Conservation (phyloP, 2,329 filamentous ascomycete species). For the Diplocarpon mali region DNA sequence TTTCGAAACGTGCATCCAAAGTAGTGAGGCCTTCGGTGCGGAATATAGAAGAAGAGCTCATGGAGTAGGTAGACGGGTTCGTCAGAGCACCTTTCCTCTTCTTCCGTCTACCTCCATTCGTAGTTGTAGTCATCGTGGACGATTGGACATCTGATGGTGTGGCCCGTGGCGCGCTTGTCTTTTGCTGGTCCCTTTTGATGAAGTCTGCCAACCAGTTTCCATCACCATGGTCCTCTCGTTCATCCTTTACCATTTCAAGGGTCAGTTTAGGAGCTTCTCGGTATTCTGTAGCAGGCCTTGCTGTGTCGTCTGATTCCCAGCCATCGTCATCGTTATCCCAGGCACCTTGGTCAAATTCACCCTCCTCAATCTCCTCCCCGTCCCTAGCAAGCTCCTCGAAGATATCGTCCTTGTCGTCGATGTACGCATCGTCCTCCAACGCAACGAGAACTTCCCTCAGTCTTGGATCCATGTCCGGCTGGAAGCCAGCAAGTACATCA, state of each 20-base stretch:
- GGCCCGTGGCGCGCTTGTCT: slow-evolving; percentile 26
- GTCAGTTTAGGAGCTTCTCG: slow-evolving; percentile 29
- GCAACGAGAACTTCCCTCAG: slow-evolving; percentile 86
- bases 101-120: slow-evolving; percentile 73
- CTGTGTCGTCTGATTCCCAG: slow-evolving; percentile 92
- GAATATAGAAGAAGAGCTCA: slow-evolving; percentile 79
- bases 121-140: slow-evolving; percentile 63
- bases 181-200: slow-evolving; percentile 76
- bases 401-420: slow-evolving; percentile 72
- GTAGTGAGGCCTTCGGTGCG: slow-evolving; percentile 79
- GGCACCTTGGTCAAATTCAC: slow-evolving; percentile 64
- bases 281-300: slow-evolving; percentile 55
- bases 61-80: slow-evolving; percentile 76
- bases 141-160: slow-evolving; percentile 52
- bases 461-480: slow-evolving; percentile 95
- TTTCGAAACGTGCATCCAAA: slow-evolving; percentile 85
- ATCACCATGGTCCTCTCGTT: slow-evolving; percentile 50
- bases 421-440: slow-evolving; percentile 88
- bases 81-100: slow-evolving; percentile 93
- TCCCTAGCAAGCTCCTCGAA: slow-evolving; percentile 65
- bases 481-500: slow-evolving; percentile 83
- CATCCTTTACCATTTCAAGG: slow-evolving; percentile 37
- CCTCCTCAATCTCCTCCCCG: slow-evolving; percentile 61
- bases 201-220: slow-evolving; percentile 89
- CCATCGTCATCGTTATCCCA: slow-evolving; percentile 59